Evolutionary conservation across 345 rosid genomes (phyloP).

Genomic region (Melaleuca alternifolia): DNA sequence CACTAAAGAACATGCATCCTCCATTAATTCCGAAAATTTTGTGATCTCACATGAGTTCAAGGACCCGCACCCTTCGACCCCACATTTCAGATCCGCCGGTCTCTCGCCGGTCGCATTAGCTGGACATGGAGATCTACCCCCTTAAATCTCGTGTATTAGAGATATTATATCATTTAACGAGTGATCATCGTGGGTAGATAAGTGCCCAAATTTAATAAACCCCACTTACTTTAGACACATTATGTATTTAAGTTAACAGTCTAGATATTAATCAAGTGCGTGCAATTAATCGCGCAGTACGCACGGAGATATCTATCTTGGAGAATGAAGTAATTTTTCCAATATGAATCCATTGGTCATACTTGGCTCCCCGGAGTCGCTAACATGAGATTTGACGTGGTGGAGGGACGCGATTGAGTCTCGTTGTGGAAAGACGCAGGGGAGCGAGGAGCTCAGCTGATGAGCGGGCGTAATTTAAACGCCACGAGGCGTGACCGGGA

Average conservation of each 20-base stretch:
- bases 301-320: background rate
- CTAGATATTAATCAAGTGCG: no score
- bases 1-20: background rate
- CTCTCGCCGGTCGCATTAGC: fast-evolving
- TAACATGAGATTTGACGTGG: background rate
- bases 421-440: background rate
- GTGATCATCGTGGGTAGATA: no score
- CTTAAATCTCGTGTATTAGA: background rate
- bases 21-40: background rate
- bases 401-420: background rate
- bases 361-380: background rate
- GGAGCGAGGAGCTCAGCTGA: no score
- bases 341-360: background rate
- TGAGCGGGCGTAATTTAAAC: background rate
- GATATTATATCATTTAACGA: background rate
- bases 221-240: background rate
- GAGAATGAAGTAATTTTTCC: background rate
- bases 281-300: no score
- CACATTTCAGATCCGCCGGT: fast-evolving
- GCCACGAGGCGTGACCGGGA: background rate
- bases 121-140: fast-evolving
- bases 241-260: background rate
- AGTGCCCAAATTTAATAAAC: background rate
- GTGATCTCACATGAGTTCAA: background rate
- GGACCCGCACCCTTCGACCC: background rate